Base-by-base conservation (phyloP, 1,284 basidiomycete species). In the Lignosus rhinocerotis region DNA sequence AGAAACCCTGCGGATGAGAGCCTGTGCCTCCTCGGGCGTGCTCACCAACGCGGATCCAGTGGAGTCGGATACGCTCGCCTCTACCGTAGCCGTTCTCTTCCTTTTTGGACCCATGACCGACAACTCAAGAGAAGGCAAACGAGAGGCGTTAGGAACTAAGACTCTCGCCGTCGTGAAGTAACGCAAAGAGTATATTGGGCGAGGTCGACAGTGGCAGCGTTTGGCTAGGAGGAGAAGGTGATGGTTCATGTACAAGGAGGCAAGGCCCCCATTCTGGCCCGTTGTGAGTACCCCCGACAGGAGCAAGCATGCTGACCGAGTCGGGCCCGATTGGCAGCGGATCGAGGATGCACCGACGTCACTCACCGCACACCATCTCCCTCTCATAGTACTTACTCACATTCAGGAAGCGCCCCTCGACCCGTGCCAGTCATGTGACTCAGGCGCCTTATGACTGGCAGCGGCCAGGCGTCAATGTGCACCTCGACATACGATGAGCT, bases 401-500 rank as follows among this genome's bases (percentile, higher is more conserved):
- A 4, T 4, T 25, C 25, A 4, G 25, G 25, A 17, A 11, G n/a
- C 34, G 11, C 33, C 17, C 21, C 46, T 11, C 16, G 41, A 25
- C 47, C 46, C 56, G 60, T 50, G 43, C 32, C 19, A 6, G 47
- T 58, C 62, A 61, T 57, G 62, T 64, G 62, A 16, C 1, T 9
- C 19, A 25, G 30, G 61, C 61, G 55, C 41, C 36, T 53, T 1
- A 25, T 10, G 3, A 10, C 14, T 9, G 30, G 45, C 62, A 59
- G 58, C 57, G n/a, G n/a, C n/a, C n/a, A n/a, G n/a, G n/a, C n/a
- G n/a, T n/a, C n/a, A n/a, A n/a, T n/a, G n/a, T n/a, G n/a, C 51
- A 50, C 53, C 46, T 6, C 55, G 43, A 39, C 53, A 31, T 34
- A 60, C 52, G 55, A 67, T 67, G 66, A 55, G 60, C 47, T 46